Evolutionary conservation across 331 rosid genomes (phyloP), one percentile per base, ranked within the genome.

Genomic region (Cydonia oblonga): DNA sequence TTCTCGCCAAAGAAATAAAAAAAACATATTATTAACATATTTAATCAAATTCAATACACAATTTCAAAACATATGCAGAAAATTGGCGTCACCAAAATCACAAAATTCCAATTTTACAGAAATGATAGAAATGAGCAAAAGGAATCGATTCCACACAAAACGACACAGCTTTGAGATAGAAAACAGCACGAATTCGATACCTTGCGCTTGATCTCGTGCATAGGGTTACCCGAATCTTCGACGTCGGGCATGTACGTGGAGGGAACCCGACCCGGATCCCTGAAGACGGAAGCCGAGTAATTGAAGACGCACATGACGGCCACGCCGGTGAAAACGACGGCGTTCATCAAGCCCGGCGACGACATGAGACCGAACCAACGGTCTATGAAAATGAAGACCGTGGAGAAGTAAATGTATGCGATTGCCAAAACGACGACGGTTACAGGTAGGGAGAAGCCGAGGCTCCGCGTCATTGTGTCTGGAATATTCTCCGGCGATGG

Each of bases 191-290:
- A 33, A 72, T 64, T 71, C 15, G 23, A 65, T 69, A 93, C 98
- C 98, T 93, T 93, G 77, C 98, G 97, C 87, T 93, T 93, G 90
- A 91, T 93, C 85, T 93, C 98, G 61, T 93, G 98, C 22, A 89
- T 64, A 54, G 96, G 91, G 77, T 57, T 83, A 25, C 78, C 81
- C 25, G 65, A 28, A 56, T 91, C 97, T 74, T 93, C 97, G 6
- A 91, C 75, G 75, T 93, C 97, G 32, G 98, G 98, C 68, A 78
- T 46, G 70, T 82, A 93, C 2, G 91, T 79, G 70, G 92, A 53
- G 7, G 97, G 97, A 22, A 91, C 97, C 76, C 87, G 82, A 78
- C 98, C 98, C 32, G 98, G 98, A 88, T 93, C 98, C 61, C 85
- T 70, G 63, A 56, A 66, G n/a, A 91, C 79, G 33, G 96, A 84